phyloP scores from a whole-genome alignment of 495 filamentous ascomycete species.

The Neurospora sp. region DNA sequence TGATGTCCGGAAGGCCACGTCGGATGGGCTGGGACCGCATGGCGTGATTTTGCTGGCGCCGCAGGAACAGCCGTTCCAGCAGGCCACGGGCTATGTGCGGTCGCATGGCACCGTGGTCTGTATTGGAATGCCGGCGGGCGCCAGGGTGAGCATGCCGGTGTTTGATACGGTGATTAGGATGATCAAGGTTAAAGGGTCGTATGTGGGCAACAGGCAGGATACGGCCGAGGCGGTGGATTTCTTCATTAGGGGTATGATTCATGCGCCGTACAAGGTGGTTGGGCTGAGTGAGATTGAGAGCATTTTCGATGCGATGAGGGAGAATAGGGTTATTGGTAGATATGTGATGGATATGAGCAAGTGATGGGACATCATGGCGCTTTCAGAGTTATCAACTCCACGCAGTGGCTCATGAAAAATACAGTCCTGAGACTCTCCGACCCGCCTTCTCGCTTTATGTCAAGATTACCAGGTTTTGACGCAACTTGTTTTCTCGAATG shows the following conservation, averaged over 20 bases:
- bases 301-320: slow-evolving; percentile 62
- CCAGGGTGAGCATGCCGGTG: slow-evolving; percentile 68
- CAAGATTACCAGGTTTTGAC: neutral
- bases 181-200: slow-evolving; percentile 82
- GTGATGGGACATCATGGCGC: slow-evolving; percentile 7
- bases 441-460: neutral
- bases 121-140: slow-evolving; percentile 71
- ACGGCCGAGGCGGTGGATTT: slow-evolving; percentile 78
- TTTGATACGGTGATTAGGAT: slow-evolving; percentile 73
- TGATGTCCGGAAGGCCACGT: slow-evolving; percentile 63
- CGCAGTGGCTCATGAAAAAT: too few relatives aligned
- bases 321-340: slow-evolving; percentile 69
- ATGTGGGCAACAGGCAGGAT: slow-evolving; percentile 82
- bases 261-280: slow-evolving; percentile 70
- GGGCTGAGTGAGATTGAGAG: slow-evolving; percentile 63
- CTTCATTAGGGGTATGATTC: slow-evolving; percentile 69
- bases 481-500: neutral
- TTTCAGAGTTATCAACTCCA: too few relatives aligned
- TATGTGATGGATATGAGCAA: slow-evolving; percentile 65
- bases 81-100: slow-evolving; percentile 69
- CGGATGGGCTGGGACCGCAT: slow-evolving; percentile 70
- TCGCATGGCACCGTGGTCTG: slow-evolving; percentile 68
- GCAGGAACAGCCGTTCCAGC: slow-evolving; percentile 83
- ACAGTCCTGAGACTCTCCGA: neutral
- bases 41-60: slow-evolving; percentile 77